Conservation (phyloP, 2,329 filamentous ascomycete species). For the Alternaria arborescens region DNA sequence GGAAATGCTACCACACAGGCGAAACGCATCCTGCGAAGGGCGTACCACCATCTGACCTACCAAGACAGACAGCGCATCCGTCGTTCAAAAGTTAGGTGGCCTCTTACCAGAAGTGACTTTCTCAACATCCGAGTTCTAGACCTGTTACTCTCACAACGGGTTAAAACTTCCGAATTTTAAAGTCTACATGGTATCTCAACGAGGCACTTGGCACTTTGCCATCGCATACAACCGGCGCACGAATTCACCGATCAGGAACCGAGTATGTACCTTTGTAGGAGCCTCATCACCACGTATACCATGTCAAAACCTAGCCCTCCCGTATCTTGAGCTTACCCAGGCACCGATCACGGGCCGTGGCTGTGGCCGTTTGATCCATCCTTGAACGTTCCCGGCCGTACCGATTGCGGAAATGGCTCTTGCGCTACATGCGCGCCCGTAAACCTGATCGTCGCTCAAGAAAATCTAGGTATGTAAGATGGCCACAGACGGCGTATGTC, state of each 20-base stretch:
- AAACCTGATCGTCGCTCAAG: not conserved
- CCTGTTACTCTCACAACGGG: not conserved
- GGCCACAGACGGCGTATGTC: not conserved
- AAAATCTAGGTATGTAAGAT: not conserved
- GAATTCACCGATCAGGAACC: conserved; percentile 15
- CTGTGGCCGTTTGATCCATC: conserved; percentile 26
- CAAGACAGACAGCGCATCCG: not conserved
- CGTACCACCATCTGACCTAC: not conserved
- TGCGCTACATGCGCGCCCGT: not conserved
- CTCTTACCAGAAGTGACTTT: conserved; percentile 1
- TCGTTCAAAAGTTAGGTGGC: not conserved
- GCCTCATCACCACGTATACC: not conserved
- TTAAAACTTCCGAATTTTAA: not conserved
- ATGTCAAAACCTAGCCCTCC: not conserved
- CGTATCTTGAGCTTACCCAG: conserved; percentile 1
- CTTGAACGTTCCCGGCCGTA: conserved; percentile 22
- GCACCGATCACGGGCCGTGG: conserved; percentile 31
- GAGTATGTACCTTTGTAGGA: not conserved
- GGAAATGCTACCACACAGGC: not conserved
- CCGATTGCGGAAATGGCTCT: conserved; percentile 18
- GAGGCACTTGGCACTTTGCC: not conserved
- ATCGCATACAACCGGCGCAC: conserved; percentile 6
- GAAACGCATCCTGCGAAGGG: not conserved
- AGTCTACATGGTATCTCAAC: not conserved
- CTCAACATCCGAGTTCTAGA: conserved; percentile 1